Evolutionary conservation across 225 moss, liverwort and hornwort genomes (phyloP), one percentile per base, ranked within the genome.

Genomic region (Pleurozium schreberi): DNA sequence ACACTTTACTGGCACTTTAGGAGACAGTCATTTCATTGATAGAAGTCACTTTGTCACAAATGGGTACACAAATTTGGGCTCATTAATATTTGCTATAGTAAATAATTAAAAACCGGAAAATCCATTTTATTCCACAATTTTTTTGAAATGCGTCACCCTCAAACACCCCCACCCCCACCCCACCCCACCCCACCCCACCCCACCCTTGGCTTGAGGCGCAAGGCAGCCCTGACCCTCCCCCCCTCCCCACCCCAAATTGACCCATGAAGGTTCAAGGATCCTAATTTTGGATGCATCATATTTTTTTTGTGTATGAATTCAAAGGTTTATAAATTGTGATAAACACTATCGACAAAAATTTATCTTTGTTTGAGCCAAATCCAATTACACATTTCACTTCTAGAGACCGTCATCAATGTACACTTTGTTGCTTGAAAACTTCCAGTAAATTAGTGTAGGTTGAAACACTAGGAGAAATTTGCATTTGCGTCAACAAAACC

Each of bases 121-220:
- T 42, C 42, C 4, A 28, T 10, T 43, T 49, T 30, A 5, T 45
- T 47, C 11, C 8, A 10, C n/a, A 28, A 12, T 34, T 40, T 28
- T 62, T 75, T 50, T 30, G 2, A 26, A 77, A 11, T 57, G 26
- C 7, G 14, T 16, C 52, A 0, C 9, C 17, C 42, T 59, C 11
- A 3, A 11, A n/a, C n/a, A n/a, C n/a, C 75, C 49, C 70, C 67
- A 11, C 6, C 11, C 50, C n/a, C n/a, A n/a, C n/a, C n/a, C n/a
- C n/a, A n/a, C n/a, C n/a, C n/a, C n/a, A n/a, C n/a, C n/a, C n/a
- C n/a, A n/a, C n/a, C n/a, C n/a, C n/a, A 11, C 75, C 49, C 70
- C 67, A 11, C 6, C 11, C 50, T 1, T 88, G 87, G 88, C 92
- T 92, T 92, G 92, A 84, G 90, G 66, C 45, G 47, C 90, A 92